Evolutionary conservation across 2,329 filamentous ascomycete genomes (phyloP).

Genomic region (Aspergillus tubingensis): DNA sequence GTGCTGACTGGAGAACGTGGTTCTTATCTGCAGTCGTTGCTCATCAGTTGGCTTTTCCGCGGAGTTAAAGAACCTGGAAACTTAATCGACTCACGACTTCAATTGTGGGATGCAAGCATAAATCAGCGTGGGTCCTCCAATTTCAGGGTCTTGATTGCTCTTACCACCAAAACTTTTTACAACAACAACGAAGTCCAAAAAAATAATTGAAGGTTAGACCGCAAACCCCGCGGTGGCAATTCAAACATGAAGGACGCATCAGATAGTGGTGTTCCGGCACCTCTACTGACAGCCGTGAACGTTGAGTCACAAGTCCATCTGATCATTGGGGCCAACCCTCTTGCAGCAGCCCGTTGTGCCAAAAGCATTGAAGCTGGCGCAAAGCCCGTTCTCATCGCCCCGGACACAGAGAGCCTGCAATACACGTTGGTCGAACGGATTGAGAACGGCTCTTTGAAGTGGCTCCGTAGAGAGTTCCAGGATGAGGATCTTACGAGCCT

Average conservation of each 20-base stretch:
- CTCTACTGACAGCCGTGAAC: conserved; percentile 45
- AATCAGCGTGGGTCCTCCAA: neutral
- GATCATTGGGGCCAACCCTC: conserved; percentile 79
- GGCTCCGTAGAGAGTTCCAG: conserved; percentile 58
- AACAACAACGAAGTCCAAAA: neutral
- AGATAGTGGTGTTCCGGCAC: conserved; percentile 24
- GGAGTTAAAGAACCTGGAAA: conserved; percentile 19
- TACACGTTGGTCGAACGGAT: conserved; percentile 55
- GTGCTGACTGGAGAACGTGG: conserved; percentile 9
- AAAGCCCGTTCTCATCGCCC: conserved; percentile 74
- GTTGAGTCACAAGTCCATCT: conserved; percentile 65
- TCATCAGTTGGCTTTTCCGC: conserved; percentile 23
- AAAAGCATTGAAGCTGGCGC: conserved; percentile 83
- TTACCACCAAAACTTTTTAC: too few relatives aligned
- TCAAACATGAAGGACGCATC: conserved; percentile 37
- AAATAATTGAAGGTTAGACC: neutral
- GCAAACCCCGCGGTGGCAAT: conserved; percentile 16
- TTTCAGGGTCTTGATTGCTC: neutral
- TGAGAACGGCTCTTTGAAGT: conserved; percentile 44
- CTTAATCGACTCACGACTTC: neutral
- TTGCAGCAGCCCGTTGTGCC: conserved; percentile 80
- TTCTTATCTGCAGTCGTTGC: conserved; percentile 23
- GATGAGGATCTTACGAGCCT: conserved; percentile 72
- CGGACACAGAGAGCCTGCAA: conserved; percentile 62
- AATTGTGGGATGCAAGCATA: neutral